Evolutionary conservation across 768 basidiomycete species (phyloP).

Genomic region (Auriscalpium orientale): DNA sequence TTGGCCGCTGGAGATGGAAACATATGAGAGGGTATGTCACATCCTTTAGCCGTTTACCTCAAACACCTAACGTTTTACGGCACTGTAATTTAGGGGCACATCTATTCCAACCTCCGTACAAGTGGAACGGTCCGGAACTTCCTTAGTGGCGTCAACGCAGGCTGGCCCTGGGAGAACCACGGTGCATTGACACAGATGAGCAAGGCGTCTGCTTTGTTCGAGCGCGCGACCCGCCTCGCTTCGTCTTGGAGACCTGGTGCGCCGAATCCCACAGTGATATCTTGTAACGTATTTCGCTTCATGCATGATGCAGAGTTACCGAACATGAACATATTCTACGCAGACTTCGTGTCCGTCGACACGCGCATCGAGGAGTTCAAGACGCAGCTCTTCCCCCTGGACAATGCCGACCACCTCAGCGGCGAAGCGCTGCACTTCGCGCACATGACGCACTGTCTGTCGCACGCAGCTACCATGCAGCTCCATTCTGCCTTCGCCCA

Average conservation of each 20-base stretch:
- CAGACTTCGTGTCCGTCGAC: slow-evolving; percentile 21
- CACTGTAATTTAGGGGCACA: slow-evolving; percentile 30
- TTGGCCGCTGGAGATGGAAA: slow-evolving; percentile 30
- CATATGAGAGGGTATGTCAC: slow-evolving; percentile 24
- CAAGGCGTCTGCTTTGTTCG: slow-evolving; percentile 53
- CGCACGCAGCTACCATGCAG: slow-evolving; percentile 22
- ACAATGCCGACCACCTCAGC: slow-evolving; percentile 8
- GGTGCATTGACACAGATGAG: slow-evolving; percentile 36
- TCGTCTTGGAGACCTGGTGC: slow-evolving; percentile 28
- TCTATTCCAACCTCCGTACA: slow-evolving; percentile 37
- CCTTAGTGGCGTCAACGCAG: slow-evolving; percentile 29
- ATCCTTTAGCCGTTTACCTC: no score
- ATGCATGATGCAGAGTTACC: background rate
- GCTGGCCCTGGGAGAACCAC: slow-evolving; percentile 25
- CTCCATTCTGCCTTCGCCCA: slow-evolving; percentile 20
- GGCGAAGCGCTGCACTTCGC: slow-evolving; percentile 14
- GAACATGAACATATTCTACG: slow-evolving; percentile 15
- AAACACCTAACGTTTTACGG: slow-evolving; percentile 26
- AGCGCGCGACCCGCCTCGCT: slow-evolving; percentile 47
- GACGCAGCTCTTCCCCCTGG: slow-evolving; percentile 15
- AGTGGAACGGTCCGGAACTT: slow-evolving; percentile 44
- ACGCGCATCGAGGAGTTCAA: slow-evolving; percentile 23
- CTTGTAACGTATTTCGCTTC: background rate
- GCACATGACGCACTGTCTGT: slow-evolving; percentile 21
- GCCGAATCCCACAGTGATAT: background rate